phyloP scores from a whole-genome alignment of 768 basidiomycete genomes.

The Suillus placidus region DNA sequence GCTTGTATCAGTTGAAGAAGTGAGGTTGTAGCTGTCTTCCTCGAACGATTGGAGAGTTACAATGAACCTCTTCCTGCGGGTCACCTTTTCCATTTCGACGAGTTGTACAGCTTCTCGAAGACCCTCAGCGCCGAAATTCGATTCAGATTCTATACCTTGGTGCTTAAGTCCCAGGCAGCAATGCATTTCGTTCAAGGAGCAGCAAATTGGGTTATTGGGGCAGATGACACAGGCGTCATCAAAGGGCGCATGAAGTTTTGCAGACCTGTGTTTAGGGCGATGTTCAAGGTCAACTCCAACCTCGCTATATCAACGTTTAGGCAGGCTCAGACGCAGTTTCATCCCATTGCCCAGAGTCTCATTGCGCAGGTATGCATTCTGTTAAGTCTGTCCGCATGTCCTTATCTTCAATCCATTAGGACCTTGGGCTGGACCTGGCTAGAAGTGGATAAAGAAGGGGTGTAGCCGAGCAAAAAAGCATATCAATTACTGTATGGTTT shows the following conservation, averaged over 20 bases:
- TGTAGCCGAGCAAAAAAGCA: neutral
- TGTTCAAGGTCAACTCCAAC: conserved; percentile 38
- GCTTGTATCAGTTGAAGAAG: neutral
- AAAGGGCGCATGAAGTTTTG: conserved; percentile 63
- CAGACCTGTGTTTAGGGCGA: conserved; percentile 46
- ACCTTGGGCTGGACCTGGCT: conserved; percentile 21
- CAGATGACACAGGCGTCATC: conserved; percentile 41
- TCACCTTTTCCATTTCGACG: conserved; percentile 46
- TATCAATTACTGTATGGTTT: neutral
- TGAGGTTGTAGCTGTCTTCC: conserved; percentile 51
- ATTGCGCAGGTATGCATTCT: conserved; percentile 47
- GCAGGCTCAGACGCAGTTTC: conserved; percentile 41
- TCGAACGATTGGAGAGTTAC: conserved; percentile 51
- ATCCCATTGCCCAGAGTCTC: conserved; percentile 52
- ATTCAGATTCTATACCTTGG: conserved; percentile 52
- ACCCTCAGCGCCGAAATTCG: conserved; percentile 55
- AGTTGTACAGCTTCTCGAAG: conserved; percentile 45
- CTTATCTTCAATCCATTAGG: conserved; percentile 18
- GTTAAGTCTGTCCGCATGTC: neutral
- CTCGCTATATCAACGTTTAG: conserved; percentile 41
- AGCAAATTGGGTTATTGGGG: conserved; percentile 49
- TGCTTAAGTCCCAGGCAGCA: conserved; percentile 42
- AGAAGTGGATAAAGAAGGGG: neutral
- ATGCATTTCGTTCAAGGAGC: conserved; percentile 36
- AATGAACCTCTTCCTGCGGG: conserved; percentile 41